Evolutionary conservation across 2,329 filamentous ascomycete species (phyloP).

Genomic region (Pyricularia grisea): DNA sequence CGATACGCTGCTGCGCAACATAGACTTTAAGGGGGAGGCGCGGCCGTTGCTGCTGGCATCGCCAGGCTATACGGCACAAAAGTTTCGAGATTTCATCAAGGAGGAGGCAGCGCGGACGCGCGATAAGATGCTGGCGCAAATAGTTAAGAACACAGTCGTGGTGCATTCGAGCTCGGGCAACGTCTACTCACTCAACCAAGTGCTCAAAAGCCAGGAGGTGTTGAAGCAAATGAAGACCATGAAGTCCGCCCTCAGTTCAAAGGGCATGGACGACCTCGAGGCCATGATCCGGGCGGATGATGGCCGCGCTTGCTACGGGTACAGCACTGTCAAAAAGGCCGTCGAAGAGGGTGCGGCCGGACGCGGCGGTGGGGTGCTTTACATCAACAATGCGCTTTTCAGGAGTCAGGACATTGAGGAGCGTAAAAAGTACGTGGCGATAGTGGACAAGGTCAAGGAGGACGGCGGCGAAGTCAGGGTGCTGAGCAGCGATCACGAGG

Average conservation of each 20-base stretch:
- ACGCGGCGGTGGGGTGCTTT: constrained; percentile 69
- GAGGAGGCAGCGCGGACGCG: constrained; percentile 46
- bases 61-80: constrained; percentile 76
- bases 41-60: constrained; percentile 76
- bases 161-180: constrained; percentile 82
- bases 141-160: constrained; percentile 56
- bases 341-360: constrained; percentile 84
- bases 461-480: constrained; percentile 82
- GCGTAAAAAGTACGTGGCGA: constrained; percentile 68
- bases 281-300: constrained; percentile 73
- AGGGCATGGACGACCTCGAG: constrained; percentile 76
- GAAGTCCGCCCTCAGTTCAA: constrained; percentile 77
- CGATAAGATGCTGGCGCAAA: constrained; percentile 60
- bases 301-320: constrained; percentile 83
- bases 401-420: constrained; percentile 69
- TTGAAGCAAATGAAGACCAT: constrained; percentile 71
- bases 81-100: constrained; percentile 67
- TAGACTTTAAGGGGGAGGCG: constrained; percentile 58
- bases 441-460: constrained; percentile 82
- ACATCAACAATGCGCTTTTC: constrained; percentile 85
- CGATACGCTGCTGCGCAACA: constrained; percentile 63
- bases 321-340: constrained; percentile 70
- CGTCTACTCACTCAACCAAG: constrained; percentile 78
- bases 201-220: constrained; percentile 74
- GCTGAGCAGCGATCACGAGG: constrained; percentile 91